These are phyloP conservation scores for Podospora conica DNA, from an alignment of 495 filamentous ascomycete genomes.

Conservation along the genomic window DNA sequence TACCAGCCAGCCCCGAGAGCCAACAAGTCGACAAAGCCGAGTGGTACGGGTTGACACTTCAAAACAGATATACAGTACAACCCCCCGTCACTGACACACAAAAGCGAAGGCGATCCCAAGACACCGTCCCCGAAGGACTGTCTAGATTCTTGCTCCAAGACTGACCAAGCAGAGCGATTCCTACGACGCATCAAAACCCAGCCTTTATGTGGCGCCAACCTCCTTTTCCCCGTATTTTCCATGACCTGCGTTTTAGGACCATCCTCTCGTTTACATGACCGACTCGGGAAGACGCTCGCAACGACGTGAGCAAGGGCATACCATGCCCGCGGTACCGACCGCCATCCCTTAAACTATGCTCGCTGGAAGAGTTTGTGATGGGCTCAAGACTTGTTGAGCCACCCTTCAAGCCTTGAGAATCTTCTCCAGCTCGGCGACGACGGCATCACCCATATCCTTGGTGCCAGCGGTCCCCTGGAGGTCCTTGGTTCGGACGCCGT, in stretches of 20 bases:
- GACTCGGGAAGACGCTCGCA: not conserved
- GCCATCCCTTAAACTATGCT: not conserved
- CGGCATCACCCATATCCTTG: conserved; percentile 73
- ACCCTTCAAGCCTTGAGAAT: conserved; percentile 38
- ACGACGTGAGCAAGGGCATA: not conserved
- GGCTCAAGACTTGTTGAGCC: not conserved
- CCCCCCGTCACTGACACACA: not conserved
- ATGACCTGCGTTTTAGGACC: not conserved
- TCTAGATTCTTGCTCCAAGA: not conserved
- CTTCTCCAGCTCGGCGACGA: conserved; percentile 61
- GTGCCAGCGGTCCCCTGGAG: conserved; percentile 69
- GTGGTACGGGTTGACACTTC: not conserved
- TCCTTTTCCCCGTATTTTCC: not conserved
- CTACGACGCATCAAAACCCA: not conserved
- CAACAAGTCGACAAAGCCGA: not conserved
- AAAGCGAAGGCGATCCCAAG: not conserved
- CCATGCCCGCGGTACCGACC: not conserved
- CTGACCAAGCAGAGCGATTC: not conserved
- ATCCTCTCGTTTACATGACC: not conserved
- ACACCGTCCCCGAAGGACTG: not conserved
- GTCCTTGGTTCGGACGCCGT: conserved; percentile 68
- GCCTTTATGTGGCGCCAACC: not conserved
- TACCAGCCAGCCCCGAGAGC: not conserved
- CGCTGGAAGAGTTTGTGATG: not conserved
- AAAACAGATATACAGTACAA: too few relatives aligned